These are phyloP conservation scores for Metroxylon sagu DNA, from an alignment of 176 grass and related monocot genomes.

Conservation along the genomic window DNA sequence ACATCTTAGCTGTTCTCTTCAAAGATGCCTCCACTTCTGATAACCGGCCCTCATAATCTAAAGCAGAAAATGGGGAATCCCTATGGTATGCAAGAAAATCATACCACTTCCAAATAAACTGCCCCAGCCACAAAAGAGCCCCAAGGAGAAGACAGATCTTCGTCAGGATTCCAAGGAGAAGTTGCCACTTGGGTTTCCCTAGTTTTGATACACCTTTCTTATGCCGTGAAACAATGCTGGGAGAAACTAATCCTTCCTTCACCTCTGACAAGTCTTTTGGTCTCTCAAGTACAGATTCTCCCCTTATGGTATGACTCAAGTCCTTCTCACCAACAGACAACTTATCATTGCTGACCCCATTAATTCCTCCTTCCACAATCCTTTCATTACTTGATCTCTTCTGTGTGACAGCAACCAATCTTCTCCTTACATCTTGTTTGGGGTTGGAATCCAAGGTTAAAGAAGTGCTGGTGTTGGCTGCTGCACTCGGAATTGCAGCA, in stretches of 20 bases:
- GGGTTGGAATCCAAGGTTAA: constrained; percentile 51
- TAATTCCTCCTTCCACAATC: constrained; percentile 24
- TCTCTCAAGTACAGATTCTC: constrained; percentile 42
- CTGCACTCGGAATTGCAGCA: constrained; percentile 34
- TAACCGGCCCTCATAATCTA: constrained; percentile 35
- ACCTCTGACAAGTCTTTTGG: constrained; percentile 28
- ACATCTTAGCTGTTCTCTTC: constrained; percentile 7
- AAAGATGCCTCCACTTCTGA: constrained; percentile 9
- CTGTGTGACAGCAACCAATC: constrained; percentile 34
- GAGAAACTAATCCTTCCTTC: constrained; percentile 28
- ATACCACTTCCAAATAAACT: constrained; percentile 50
- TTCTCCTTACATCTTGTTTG: constrained; percentile 50
- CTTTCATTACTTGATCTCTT: constrained; percentile 36
- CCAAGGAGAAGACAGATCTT: constrained; percentile 48
- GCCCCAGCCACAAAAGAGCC: constrained; percentile 39
- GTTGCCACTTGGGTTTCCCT: constrained; percentile 39
- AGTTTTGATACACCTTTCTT: constrained; percentile 38
- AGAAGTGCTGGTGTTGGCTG: constrained; percentile 47
- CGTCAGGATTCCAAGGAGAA: constrained; percentile 33
- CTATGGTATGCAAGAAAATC: constrained; percentile 11
- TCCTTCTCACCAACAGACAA: constrained; percentile 34
- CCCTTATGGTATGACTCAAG: constrained; percentile 33
- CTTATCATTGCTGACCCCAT: constrained; percentile 23
- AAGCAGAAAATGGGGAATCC: constrained; percentile 25
- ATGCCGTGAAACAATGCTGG: constrained; percentile 24